phyloP scores from a whole-genome alignment of 2,329 filamentous ascomycete genomes.

The Aureobasidium sp. region DNA sequence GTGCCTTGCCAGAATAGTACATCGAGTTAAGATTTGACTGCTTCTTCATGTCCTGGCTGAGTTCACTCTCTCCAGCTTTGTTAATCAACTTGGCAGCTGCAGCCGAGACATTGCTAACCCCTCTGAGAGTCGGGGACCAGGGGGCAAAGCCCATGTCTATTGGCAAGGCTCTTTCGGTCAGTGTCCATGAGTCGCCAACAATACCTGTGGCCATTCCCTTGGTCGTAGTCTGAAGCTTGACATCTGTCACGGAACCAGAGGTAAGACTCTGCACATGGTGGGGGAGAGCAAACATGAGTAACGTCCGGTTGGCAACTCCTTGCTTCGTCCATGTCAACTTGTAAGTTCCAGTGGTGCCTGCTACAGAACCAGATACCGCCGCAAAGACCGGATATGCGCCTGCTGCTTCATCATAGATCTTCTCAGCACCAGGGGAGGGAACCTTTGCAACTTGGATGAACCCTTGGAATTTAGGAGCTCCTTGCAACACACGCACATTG shows the following conservation, averaged over 20 bases:
- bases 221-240: slow-evolving; percentile 69
- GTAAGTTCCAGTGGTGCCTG: slow-evolving; percentile 58
- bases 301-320: slow-evolving; percentile 49
- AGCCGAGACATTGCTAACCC: slow-evolving; percentile 30
- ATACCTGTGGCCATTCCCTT: slow-evolving; percentile 74
- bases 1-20: slow-evolving; percentile 74
- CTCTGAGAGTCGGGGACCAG: slow-evolving; percentile 51
- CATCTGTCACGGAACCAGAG: slow-evolving; percentile 38
- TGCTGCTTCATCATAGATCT: slow-evolving; percentile 62
- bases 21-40: slow-evolving; percentile 74
- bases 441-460: slow-evolving; percentile 77
- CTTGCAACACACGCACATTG: slow-evolving; percentile 56
- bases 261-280: slow-evolving; percentile 78
- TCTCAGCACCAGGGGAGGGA: slow-evolving; percentile 50
- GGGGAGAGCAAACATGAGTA: slow-evolving; percentile 81
- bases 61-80: slow-evolving; percentile 56
- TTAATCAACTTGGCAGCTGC: slow-evolving; percentile 41
- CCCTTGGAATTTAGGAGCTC: slow-evolving; percentile 62
- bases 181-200: slow-evolving; percentile 63
- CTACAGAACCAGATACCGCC: slow-evolving; percentile 53
- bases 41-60: slow-evolving; percentile 63
- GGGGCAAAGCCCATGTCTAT: slow-evolving; percentile 67
- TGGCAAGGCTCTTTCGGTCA: slow-evolving; percentile 67
- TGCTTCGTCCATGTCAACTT: slow-evolving; percentile 62
- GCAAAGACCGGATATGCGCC: slow-evolving; percentile 65